A percentile compares a stretch with the other conserved stretches of the same genome.
Conservation (phyloP, 345 rosid species). For the Trapa bicornis region DNA sequence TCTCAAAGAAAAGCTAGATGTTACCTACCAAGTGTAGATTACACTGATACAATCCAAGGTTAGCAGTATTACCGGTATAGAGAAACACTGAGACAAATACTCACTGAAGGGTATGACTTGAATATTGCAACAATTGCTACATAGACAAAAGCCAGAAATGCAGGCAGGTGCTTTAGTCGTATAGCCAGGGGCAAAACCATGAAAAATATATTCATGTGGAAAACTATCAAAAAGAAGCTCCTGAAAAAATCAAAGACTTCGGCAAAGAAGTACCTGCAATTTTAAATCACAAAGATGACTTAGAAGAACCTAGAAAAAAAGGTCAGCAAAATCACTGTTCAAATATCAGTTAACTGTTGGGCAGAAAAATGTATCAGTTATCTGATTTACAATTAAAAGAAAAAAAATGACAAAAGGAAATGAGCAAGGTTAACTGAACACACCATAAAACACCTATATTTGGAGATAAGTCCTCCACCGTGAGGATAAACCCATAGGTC, state of each 20-base stretch:
- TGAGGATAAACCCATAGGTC: constrained; percentile 88
- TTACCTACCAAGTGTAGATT: neutral
- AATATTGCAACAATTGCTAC: constrained; percentile 70
- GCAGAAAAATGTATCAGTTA: no score
- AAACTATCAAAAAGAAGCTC: constrained; percentile 79
- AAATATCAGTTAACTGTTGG: no score
- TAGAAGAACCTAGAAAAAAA: constrained; percentile 3
- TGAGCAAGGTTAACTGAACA: constrained; percentile 13
- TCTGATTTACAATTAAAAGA: neutral
- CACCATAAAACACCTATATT: constrained; percentile 88
- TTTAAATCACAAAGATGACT: constrained; percentile 5
- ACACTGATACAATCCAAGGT: neutral
- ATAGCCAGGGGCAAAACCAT: constrained; percentile 82
- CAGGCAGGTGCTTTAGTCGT: constrained; percentile 74
- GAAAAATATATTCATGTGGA: constrained; percentile 66
- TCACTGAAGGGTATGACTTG: constrained; percentile 91
- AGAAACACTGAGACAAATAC: constrained; percentile 10
- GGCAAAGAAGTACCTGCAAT: constrained; percentile 89
- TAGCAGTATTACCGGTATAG: neutral
- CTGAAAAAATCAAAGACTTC: constrained; percentile 89
- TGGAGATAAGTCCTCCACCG: constrained; percentile 87
- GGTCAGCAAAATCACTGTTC: neutral
- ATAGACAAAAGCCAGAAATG: constrained; percentile 83
- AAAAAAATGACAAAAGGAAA: neutral
- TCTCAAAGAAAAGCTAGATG: neutral